Evolutionary conservation across 2,329 filamentous ascomycete genomes (phyloP), one percentile per base, ranked within the genome.

Genomic region (Cladosporium velox): DNA sequence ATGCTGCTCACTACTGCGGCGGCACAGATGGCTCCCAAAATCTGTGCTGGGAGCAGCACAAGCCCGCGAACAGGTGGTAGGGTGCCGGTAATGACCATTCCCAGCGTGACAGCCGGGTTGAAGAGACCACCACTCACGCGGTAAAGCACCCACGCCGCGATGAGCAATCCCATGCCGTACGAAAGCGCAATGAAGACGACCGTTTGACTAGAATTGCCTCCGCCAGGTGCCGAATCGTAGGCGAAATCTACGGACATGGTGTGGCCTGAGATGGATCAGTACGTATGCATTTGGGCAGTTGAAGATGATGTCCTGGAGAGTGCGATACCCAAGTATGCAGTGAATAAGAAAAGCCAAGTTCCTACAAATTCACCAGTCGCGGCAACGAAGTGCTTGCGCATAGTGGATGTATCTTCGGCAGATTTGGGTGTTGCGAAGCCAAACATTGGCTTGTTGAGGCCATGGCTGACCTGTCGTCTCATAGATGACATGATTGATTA

Each of bases 321-420:
- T 11, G 32, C 32, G 10, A 34, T 54, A 54, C 73, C 69, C 0
- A 72, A 65, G 60, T 75, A 77, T 14, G 74, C 75, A 28, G 75
- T 73, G 69, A 72, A 76, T 11, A 77, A 70, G 68, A 77, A 77
- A 68, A 76, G 70, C 34, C 73, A 76, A 0, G 76, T 77, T 0
- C 75, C 76, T 4, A 76, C 73, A 41, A 77, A 77, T 59, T 77
- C 76, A 70, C 73, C 61, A 4, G 32, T 24, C 34, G 66, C 59
- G 0, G 73, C 73, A 26, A 74, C 67, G 66, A 74, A 72, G 41
- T 75, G 71, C 52, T 68, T 69, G 2, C 65, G 66, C 49, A 67
- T 28, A 2, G 64, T 51, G 34, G 69, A 69, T 14, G 58, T 55
- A 2, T 54, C 18, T 0, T 26, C 58, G 3, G 65, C 35, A 24